Percentiles rank a stretch among this genome's conserved stretches.
phyloP scores from a whole-genome alignment of 371 early-diverging fungal genomes.

The Mucor racemosus region DNA sequence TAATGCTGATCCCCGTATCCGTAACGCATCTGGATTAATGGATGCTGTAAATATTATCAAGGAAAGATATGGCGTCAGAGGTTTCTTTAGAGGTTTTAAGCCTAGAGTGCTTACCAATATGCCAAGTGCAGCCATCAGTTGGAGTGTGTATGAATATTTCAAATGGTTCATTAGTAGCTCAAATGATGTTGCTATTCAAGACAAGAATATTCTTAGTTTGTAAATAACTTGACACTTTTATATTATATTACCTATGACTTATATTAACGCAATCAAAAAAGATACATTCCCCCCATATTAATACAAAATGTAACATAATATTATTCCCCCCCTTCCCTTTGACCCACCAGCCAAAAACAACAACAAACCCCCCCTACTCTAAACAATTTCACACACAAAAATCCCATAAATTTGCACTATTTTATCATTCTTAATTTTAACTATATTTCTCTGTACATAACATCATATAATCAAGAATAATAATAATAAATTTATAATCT shows the following conservation, averaged over 20 bases:
- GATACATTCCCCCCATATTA: not conserved
- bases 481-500: not conserved
- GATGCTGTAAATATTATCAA: slow-evolving; percentile 78
- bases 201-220: slow-evolving; percentile 10
- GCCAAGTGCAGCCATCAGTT: slow-evolving; percentile 92
- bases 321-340: not conserved
- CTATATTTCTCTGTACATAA: not conserved
- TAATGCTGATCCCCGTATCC: slow-evolving; percentile 65
- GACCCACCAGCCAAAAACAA: not conserved
- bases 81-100: slow-evolving; percentile 77
- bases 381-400: not conserved
- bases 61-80: slow-evolving; percentile 68
- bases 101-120: slow-evolving; percentile 85
- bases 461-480: not conserved
- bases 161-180: slow-evolving; percentile 64
- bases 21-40: slow-evolving; percentile 68
- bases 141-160: slow-evolving; percentile 89
- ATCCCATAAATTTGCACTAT: not conserved
- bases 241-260: not conserved
- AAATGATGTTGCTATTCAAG: not conserved
- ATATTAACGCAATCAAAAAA: not conserved
- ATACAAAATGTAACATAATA: not conserved
- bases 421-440: not conserved
- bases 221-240: slow-evolving; percentile 10
- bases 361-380: not conserved